Base-by-base conservation (phyloP, 2,329 filamentous ascomycete genomes). In the Penicillium sumatraense region DNA sequence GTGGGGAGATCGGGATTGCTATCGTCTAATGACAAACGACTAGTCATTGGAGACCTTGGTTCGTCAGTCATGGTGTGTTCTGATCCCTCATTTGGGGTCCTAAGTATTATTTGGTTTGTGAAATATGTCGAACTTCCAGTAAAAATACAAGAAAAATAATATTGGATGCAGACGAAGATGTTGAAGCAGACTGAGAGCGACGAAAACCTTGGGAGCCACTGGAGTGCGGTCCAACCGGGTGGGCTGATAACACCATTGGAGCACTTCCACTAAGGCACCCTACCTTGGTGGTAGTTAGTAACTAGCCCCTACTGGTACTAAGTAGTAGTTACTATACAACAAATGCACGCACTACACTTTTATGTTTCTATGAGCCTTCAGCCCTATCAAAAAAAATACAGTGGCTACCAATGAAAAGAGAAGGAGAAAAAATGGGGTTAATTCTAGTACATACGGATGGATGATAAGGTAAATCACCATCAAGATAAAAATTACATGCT, bases 371-470 rank as follows among this genome's bases (percentile, higher is more conserved):
- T n/a, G n/a, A n/a, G n/a, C n/a, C n/a, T n/a, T n/a, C n/a, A n/a
- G n/a, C n/a, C n/a, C n/a, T n/a, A n/a, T n/a, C n/a, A n/a, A n/a
- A n/a, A n/a, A n/a, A n/a, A n/a, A n/a, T n/a, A n/a, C n/a, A n/a
- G n/a, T n/a, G n/a, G n/a, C n/a, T n/a, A n/a, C n/a, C n/a, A n/a
- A n/a, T n/a, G n/a, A n/a, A n/a, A n/a, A n/a, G n/a, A n/a, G n/a
- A n/a, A n/a, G n/a, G n/a, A n/a, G n/a, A n/a, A 52, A 64, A 57
- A 35, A 52, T 41, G 52, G 52, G 54, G 48, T 53, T 48, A 58
- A 65, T 52, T 62, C 59, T 65, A 61, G 52, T 63, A 62, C 57
- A 61, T 56, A 59, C 45, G 51, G 41, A 57, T 49, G 53, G 38
- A 33, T 38, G 27, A 24, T 33, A 40, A 44, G 33, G 4, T 14